Conservation (phyloP, 2,329 filamentous ascomycete species). For the Fusarium torreyae region DNA sequence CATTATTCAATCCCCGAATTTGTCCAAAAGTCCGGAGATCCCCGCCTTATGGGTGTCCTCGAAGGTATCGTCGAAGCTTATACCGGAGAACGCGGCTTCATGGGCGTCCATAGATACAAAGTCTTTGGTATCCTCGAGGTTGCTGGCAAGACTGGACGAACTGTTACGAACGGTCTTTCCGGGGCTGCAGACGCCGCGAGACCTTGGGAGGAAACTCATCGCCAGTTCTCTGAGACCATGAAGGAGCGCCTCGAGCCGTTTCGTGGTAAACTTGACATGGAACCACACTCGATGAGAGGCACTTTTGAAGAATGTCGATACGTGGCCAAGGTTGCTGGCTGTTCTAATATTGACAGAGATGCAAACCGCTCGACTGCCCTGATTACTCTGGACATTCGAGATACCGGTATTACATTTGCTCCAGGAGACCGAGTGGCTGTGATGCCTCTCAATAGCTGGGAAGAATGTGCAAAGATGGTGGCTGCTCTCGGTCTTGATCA, state of each 20-base stretch:
- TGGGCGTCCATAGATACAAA: slow-evolving; percentile 71
- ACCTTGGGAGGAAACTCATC: slow-evolving; percentile 44
- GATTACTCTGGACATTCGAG: slow-evolving; percentile 66
- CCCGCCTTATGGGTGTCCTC: slow-evolving; percentile 65
- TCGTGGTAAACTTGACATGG: slow-evolving; percentile 61
- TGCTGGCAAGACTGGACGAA: slow-evolving; percentile 67
- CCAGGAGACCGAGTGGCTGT: slow-evolving; percentile 68
- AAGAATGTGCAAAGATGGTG: slow-evolving; percentile 68
- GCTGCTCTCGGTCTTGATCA: slow-evolving; percentile 65
- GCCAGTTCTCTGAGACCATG: slow-evolving; percentile 42
- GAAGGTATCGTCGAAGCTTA: slow-evolving; percentile 71
- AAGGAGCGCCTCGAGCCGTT: slow-evolving; percentile 51
- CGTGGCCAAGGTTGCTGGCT: slow-evolving; percentile 60
- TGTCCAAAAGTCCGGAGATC: slow-evolving; percentile 65
- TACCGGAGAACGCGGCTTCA: slow-evolving; percentile 68
- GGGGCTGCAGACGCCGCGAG: slow-evolving; percentile 57
- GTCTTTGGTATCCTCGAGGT: slow-evolving; percentile 70
- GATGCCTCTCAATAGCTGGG: slow-evolving; percentile 70
- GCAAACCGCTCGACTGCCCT: slow-evolving; percentile 62
- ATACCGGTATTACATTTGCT: slow-evolving; percentile 68
- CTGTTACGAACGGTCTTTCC: slow-evolving; percentile 67
- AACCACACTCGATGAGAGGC: slow-evolving; percentile 69
- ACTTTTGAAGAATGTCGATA: slow-evolving; percentile 70
- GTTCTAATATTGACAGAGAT: slow-evolving; percentile 64
- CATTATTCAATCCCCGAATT: slow-evolving; percentile 69